phyloP scores from a whole-genome alignment of 2,329 filamentous ascomycete species.

The Alternaria alternata region DNA sequence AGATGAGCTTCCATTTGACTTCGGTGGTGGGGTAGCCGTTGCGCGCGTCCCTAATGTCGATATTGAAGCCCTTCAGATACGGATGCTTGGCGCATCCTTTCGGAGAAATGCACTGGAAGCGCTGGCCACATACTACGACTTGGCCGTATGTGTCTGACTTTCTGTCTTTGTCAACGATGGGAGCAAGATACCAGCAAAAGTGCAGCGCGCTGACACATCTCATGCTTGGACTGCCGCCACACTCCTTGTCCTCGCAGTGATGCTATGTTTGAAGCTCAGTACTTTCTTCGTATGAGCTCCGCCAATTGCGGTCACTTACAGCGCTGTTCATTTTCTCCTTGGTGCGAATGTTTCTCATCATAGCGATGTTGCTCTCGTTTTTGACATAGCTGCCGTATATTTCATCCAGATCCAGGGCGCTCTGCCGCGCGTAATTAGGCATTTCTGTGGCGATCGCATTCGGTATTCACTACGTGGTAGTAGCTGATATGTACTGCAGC shows the following conservation, averaged over 20 bases:
- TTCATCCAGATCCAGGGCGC: slow-evolving; percentile 10
- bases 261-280: slow-evolving; percentile 2
- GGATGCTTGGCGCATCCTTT: slow-evolving; percentile 16
- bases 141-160: background rate
- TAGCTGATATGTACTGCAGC: background rate
- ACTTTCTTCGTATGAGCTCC: background rate
- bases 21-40: slow-evolving; percentile 1
- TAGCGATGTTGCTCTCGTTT: background rate
- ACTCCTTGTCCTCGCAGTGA: slow-evolving; percentile 16
- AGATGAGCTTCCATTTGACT: background rate
- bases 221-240: background rate
- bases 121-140: slow-evolving; percentile 12
- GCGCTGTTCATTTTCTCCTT: slow-evolving; percentile 5
- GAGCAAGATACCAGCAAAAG: slow-evolving; percentile 10
- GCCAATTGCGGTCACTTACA: background rate
- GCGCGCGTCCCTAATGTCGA: slow-evolving; percentile 15
- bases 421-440: slow-evolving; percentile 9
- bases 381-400: slow-evolving; percentile 3
- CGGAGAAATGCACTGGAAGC: slow-evolving; percentile 11
- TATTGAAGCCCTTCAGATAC: slow-evolving; percentile 17
- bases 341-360: slow-evolving; percentile 11
- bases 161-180: background rate
- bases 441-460: slow-evolving; percentile 4
- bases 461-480: background rate
- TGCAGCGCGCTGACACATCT: slow-evolving; percentile 10